A percentile compares a stretch with the other conserved stretches of the same genome.
Conservation (phyloP, 257 asterid genomes). For the Fraxinus anomala region DNA sequence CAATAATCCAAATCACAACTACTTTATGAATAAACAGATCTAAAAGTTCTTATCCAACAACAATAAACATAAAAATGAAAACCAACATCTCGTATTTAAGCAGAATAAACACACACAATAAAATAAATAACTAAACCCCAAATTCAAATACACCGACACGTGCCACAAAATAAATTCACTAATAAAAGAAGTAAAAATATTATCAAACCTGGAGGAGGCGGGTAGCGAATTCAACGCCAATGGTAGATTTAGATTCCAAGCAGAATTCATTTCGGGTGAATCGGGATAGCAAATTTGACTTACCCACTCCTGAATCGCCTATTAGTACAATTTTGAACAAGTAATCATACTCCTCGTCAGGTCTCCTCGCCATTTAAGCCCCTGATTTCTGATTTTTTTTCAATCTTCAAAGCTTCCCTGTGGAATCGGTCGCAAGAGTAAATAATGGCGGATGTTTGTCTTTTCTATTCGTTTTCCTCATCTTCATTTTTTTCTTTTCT, state of each 20-base stretch:
- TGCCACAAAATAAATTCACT: too few relatives aligned
- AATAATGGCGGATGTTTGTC: too few relatives aligned
- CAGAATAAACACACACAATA: background rate
- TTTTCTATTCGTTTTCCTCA: too few relatives aligned
- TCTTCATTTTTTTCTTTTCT: too few relatives aligned
- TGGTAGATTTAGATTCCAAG: conserved; percentile 55
- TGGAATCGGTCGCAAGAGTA: background rate
- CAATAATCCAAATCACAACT: background rate
- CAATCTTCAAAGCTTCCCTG: background rate
- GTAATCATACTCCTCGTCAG: conserved; percentile 59
- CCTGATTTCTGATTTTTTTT: background rate
- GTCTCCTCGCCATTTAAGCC: conserved; percentile 47
- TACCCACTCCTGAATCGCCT: conserved; percentile 56
- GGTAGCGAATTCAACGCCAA: conserved; percentile 60
- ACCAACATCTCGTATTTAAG: background rate
- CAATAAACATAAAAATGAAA: background rate
- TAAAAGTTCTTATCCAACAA: background rate
- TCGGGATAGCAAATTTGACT: conserved; percentile 48
- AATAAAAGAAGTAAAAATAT: too few relatives aligned
- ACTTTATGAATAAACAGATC: background rate
- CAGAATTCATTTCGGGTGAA: conserved; percentile 53
- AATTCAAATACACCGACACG: too few relatives aligned
- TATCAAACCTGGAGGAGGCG: conserved; percentile 46
- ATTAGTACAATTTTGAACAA: conserved; percentile 48
- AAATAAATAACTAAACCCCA: too few relatives aligned